Evolutionary conservation across 208 protist species (phyloP).

Genomic region (Strigomonas galati): DNA sequence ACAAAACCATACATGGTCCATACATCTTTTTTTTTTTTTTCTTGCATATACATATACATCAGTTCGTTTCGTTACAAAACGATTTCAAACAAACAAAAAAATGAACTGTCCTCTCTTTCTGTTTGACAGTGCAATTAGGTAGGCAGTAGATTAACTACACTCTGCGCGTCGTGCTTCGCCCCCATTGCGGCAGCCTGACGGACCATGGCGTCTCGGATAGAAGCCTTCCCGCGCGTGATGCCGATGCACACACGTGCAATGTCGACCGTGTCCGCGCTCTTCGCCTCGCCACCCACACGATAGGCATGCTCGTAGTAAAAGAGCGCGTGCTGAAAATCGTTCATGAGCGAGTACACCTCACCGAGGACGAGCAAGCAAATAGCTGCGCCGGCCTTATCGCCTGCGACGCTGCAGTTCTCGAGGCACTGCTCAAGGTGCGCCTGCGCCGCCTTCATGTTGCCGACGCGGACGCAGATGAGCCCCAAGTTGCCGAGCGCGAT

Average conservation of each 20-base stretch:
- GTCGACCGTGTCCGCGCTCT: conserved; percentile 61
- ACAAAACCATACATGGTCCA: not conserved
- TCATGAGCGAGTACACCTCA: conserved; percentile 80
- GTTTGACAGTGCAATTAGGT: not conserved
- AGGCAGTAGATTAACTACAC: conserved; percentile 54
- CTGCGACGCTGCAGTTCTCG: conserved; percentile 75
- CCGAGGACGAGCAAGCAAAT: conserved; percentile 84
- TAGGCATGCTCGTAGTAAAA: conserved; percentile 91
- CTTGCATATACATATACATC: not conserved
- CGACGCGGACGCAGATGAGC: conserved; percentile 61
- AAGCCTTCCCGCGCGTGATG: conserved; percentile 63
- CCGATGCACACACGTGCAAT: conserved; percentile 81
- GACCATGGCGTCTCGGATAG: conserved; percentile 60
- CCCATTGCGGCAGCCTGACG: conserved; percentile 60
- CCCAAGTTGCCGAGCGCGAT: conserved; percentile 84
- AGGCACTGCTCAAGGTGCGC: conserved; percentile 77
- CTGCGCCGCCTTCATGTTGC: conserved; percentile 78
- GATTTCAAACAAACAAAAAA: conserved; percentile 8
- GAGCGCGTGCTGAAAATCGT: conserved; percentile 80
- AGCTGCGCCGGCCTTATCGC: conserved; percentile 78
- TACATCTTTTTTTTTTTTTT: not conserved
- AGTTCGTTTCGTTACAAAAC: not conserved
- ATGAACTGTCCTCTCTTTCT: not conserved
- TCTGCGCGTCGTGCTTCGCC: conserved; percentile 43
- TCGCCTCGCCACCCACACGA: conserved; percentile 76